Base-by-base conservation (phyloP, 257 asterid genomes). In the Fraxinus pennsylvanica region DNA sequence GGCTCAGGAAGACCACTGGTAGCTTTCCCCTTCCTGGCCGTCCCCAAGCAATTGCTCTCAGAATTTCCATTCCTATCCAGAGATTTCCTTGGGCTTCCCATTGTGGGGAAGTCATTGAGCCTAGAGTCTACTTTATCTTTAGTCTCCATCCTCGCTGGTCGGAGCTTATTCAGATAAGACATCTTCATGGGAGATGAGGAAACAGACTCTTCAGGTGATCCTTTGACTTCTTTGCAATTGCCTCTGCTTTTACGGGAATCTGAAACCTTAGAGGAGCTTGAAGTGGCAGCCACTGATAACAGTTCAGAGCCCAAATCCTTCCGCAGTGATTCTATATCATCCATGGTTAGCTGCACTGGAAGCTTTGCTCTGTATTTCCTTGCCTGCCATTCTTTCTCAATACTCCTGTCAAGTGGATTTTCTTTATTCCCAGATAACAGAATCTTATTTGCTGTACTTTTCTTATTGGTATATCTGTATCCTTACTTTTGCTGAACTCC, bases 211-310 rank as follows among this genome's bases (percentile, higher is more conserved):
- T 82, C 92, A 25, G 97, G 99, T 25, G 98, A 93, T 65, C 92
- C 91, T 87, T 81, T 91, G 81, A 79, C 84, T 81, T 84, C 89
- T 54, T 74, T 75, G 77, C 72, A 79, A 87, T 84, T 86, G 54
- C 73, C 77, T 84, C 88, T 86, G 68, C 75, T 87, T 86, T 86
- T 93, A 77, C 87, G 87, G 77, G 96, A 89, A 78, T 82, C 91
- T 27, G 96, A 96, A 80, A 92, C 86, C 89, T 91, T 96, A 50
- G 98, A 93, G 35, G 97, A 93, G 92, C 97, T 93, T 74, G 98
- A 96, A 81, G 91, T 91, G 83, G 99, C 94, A 78, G 95, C 87
- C 36, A 83, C 82, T 67, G 96, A 74, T 72, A 83, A 78, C 77
- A 85, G 87, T 78, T 87, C 97, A 74, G 80, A 83, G 36, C 92